A percentile compares a stretch with the other conserved stretches of the same genome.
phyloP scores from a whole-genome alignment of 176 grass and related monocot genomes.

The Metroxylon sagu region DNA sequence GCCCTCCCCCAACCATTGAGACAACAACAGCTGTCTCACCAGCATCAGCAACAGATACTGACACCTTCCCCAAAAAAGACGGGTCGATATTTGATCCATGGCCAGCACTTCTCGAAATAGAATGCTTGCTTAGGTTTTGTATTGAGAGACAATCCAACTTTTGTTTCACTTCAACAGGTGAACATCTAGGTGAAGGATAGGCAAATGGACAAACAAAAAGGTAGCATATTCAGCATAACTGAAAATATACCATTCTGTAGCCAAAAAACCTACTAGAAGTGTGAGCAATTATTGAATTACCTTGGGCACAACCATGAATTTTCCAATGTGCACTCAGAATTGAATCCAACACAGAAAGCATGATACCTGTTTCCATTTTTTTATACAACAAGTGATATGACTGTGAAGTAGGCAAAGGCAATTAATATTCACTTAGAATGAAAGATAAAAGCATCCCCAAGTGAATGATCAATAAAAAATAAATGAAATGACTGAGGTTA shows the following conservation, averaged over 20 bases:
- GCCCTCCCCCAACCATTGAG: slow-evolving; percentile 56
- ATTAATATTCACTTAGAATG: background rate
- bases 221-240: background rate
- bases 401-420: slow-evolving; percentile 18
- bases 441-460: background rate
- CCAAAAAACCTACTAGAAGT: background rate
- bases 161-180: slow-evolving; percentile 33
- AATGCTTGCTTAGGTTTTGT: slow-evolving; percentile 32
- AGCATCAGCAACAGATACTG: slow-evolving; percentile 90
- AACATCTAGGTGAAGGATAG: slow-evolving; percentile 31
- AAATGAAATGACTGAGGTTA: background rate
- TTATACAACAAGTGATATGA: slow-evolving; percentile 11
- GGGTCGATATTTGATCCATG: slow-evolving; percentile 28
- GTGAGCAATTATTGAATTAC: slow-evolving; percentile 28
- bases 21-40: slow-evolving; percentile 98
- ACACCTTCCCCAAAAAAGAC: slow-evolving; percentile 76
- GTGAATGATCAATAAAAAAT: background rate
- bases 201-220: slow-evolving; percentile 13
- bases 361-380: slow-evolving; percentile 68
- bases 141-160: slow-evolving; percentile 31
- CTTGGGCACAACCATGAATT: slow-evolving; percentile 90
- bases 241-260: background rate
- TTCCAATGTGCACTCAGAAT: slow-evolving; percentile 36
- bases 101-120: slow-evolving; percentile 29
- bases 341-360: slow-evolving; percentile 83